Percentiles rank a stretch among this genome's conserved stretches.
These are phyloP conservation scores for Limonium bicolor DNA, from an alignment of 148 eudicot genomes.

Conservation along the genomic window DNA sequence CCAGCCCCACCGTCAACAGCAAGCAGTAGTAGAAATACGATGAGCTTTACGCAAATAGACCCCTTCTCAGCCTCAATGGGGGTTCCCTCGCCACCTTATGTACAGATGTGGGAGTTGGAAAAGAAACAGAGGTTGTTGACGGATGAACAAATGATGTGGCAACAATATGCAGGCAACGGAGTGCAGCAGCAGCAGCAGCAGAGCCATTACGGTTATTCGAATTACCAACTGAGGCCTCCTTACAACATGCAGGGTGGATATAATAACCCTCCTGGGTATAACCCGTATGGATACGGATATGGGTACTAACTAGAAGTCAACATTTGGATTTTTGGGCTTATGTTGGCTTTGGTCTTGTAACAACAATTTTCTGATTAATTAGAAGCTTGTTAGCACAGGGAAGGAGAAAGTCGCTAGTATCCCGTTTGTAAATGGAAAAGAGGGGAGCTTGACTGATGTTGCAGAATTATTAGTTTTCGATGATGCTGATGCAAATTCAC, in stretches of 20 bases:
- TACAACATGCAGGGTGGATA: constrained; percentile 19
- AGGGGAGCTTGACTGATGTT: too few relatives aligned
- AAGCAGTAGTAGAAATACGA: not conserved
- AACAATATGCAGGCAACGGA: constrained; percentile 53
- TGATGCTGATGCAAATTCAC: too few relatives aligned
- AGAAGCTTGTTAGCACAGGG: too few relatives aligned
- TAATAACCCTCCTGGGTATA: too few relatives aligned
- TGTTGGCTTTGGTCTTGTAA: too few relatives aligned
- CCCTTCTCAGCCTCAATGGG: constrained; percentile 58
- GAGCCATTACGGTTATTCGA: constrained; percentile 18
- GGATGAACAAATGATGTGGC: constrained; percentile 73
- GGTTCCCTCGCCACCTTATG: constrained; percentile 54
- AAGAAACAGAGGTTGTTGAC: constrained; percentile 47
- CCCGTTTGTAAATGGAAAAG: too few relatives aligned
- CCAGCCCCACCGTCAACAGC: too few relatives aligned
- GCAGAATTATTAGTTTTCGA: too few relatives aligned
- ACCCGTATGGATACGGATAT: constrained; percentile 6
- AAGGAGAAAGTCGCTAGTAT: too few relatives aligned
- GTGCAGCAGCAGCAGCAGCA: constrained; percentile 69
- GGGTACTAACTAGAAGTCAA: not conserved
- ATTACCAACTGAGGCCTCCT: constrained; percentile 20
- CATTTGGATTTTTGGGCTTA: not conserved
- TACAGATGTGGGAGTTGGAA: constrained; percentile 77
- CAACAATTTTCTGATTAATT: too few relatives aligned
- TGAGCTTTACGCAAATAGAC: constrained; percentile 8